Percentiles rank a stretch among this genome's conserved stretches.
phyloP scores from a whole-genome alignment of 441 rosid species.

The Adansonia gregorii region DNA sequence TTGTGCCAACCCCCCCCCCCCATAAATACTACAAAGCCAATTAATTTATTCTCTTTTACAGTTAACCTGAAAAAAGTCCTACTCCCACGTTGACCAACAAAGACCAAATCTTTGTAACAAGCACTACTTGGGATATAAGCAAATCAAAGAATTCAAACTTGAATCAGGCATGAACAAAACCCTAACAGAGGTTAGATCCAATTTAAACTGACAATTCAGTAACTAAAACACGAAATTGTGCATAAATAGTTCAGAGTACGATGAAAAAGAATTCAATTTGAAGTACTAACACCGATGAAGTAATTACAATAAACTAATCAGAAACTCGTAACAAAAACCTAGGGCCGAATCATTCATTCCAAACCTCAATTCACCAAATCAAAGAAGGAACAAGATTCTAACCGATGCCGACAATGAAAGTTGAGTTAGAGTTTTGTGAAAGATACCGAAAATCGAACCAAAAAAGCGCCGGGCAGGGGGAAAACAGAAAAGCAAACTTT shows the following conservation, averaged over 20 bases:
- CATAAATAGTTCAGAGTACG: neutral
- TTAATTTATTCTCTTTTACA: neutral
- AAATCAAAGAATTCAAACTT: neutral
- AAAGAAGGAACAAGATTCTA: neutral
- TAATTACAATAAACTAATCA: neutral
- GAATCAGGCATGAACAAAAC: conserved; percentile 3
- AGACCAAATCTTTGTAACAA: neutral
- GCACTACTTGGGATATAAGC: neutral
- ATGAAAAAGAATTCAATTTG: neutral
- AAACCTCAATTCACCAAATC: neutral
- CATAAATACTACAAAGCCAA: neutral
- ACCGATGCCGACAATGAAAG: neutral
- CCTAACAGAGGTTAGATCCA: conserved; percentile 4
- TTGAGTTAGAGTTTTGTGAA: neutral
- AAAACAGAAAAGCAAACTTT: neutral
- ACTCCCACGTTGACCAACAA: neutral
- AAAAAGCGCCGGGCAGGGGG: neutral
- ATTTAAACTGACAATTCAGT: neutral
- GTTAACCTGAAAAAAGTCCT: neutral
- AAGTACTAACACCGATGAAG: neutral
- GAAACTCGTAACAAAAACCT: conserved; percentile 13
- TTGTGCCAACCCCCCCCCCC: neutral
- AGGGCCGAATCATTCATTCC: conserved; percentile 12
- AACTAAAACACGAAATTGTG: neutral
- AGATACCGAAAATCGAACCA: conserved; percentile 14